Conservation (phyloP, 805 yeast species). For the Cephaloascus albidus region DNA sequence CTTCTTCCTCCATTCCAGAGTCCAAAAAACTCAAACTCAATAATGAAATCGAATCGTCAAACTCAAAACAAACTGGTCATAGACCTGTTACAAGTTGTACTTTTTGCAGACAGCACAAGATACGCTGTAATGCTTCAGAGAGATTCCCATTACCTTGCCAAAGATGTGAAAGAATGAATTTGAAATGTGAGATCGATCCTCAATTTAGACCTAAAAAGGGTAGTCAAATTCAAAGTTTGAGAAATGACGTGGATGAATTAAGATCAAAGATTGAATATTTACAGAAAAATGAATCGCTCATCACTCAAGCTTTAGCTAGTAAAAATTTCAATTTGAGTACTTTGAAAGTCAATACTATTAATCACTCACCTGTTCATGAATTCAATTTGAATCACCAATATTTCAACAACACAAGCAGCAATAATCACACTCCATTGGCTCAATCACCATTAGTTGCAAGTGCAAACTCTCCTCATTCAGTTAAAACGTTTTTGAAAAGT, state of each 20-base stretch:
- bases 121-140: conserved; percentile 85
- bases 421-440: background rate
- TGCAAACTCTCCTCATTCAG: conserved; percentile 9
- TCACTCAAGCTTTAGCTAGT: conserved; percentile 53
- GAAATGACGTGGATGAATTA: conserved; percentile 79
- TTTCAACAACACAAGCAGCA: background rate
- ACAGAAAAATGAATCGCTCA: conserved; percentile 52
- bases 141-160: conserved; percentile 76
- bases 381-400: conserved; percentile 1
- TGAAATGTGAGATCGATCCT: conserved; percentile 84
- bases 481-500: conserved; percentile 32
- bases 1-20: background rate
- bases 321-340: conserved; percentile 20
- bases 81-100: conserved; percentile 91
- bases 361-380: conserved; percentile 3
- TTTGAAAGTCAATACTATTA: conserved; percentile 1
- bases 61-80: conserved; percentile 38
- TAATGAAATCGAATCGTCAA: background rate
- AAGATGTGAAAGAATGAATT: conserved; percentile 71
- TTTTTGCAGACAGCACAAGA: conserved; percentile 90
- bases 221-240: conserved; percentile 73
- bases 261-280: conserved; percentile 62
- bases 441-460: background rate
- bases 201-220: conserved; percentile 88
- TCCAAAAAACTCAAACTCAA: background rate